Evolutionary conservation across 2,329 filamentous ascomycete species (phyloP).

Genomic region (Anthostomella pinea): DNA sequence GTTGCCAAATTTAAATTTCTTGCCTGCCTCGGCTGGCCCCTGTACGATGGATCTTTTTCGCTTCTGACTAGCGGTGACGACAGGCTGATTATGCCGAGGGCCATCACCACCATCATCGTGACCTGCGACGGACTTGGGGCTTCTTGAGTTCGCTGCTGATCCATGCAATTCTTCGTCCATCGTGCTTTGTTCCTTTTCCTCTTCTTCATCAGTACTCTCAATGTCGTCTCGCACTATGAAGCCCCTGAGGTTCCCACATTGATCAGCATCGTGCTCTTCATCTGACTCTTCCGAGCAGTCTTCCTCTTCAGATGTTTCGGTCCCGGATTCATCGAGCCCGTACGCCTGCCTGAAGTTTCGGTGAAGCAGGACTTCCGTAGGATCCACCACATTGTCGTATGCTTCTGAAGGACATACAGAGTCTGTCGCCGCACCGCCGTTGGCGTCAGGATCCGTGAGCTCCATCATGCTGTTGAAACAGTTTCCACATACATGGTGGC

Average conservation of each 20-base stretch:
- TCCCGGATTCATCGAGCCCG: constrained; percentile 6
- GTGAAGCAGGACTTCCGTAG: constrained; percentile 24
- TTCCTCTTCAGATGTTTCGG: constrained; percentile 4
- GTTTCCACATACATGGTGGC: constrained; percentile 26
- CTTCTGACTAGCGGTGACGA: constrained; percentile 7
- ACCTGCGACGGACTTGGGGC: neutral
- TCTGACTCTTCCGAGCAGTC: constrained; percentile 12
- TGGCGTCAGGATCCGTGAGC: constrained; percentile 5
- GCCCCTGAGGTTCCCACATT: constrained; percentile 19
- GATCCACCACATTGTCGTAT: constrained; percentile 16
- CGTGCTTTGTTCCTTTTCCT: constrained; percentile 1
- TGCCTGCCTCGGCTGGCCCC: constrained; percentile 2
- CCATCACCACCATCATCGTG: constrained; percentile 6
- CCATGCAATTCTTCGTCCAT: constrained; percentile 3
- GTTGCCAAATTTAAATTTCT: too few relatives aligned
- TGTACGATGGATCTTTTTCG: constrained; percentile 9
- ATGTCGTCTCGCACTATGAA: constrained; percentile 21
- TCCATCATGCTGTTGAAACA: constrained; percentile 27
- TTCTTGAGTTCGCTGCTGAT: constrained; percentile 1
- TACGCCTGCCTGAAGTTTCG: constrained; percentile 23
- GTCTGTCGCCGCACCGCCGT: neutral
- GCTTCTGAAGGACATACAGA: constrained; percentile 14
- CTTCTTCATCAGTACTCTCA: constrained; percentile 10
- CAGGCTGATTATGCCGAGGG: constrained; percentile 11
- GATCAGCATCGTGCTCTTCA: constrained; percentile 18